phyloP scores from a whole-genome alignment of 805 yeast species.

The Phaffomyces thermotolerans region DNA sequence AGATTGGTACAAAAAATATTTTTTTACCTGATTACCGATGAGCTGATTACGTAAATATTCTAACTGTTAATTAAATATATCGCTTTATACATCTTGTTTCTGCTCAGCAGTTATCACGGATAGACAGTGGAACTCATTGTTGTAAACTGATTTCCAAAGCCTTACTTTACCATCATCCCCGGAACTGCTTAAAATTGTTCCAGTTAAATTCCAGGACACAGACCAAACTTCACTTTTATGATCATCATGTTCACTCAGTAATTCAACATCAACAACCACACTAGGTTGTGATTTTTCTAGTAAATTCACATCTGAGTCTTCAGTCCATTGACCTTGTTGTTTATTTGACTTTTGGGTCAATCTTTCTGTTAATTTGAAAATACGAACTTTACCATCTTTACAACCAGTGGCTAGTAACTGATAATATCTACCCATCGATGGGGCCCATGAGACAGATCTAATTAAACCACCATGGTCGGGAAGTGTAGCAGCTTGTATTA shows the following conservation, averaged over 20 bases:
- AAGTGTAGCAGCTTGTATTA: constrained; percentile 51
- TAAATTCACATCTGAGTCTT: constrained; percentile 13
- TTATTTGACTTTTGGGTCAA: constrained; percentile 6
- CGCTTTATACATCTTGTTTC: constrained; percentile 5
- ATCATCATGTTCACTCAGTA: constrained; percentile 61
- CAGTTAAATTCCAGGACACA: constrained; percentile 91
- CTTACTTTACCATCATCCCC: constrained; percentile 94
- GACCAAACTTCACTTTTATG: constrained; percentile 93
- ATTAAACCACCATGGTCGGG: constrained; percentile 85
- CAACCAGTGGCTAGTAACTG: constrained; percentile 93
- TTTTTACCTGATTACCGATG: neutral
- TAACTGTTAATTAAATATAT: too few species aligned
- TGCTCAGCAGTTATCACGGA: constrained; percentile 68
- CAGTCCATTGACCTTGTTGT: constrained; percentile 8
- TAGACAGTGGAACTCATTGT: constrained; percentile 85
- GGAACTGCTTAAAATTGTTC: constrained; percentile 84
- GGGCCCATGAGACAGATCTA: constrained; percentile 92
- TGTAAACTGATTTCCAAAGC: constrained; percentile 84
- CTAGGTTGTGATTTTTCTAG: constrained; percentile 19
- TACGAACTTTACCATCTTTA: constrained; percentile 86
- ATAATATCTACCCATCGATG: constrained; percentile 84
- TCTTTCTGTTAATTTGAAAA: constrained; percentile 62
- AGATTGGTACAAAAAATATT: too few species aligned
- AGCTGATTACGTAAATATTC: neutral
- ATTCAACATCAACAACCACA: constrained; percentile 40